Evolutionary conservation across 2,329 filamentous ascomycete species (phyloP).

Genomic region (Coleophoma crateriformis): DNA sequence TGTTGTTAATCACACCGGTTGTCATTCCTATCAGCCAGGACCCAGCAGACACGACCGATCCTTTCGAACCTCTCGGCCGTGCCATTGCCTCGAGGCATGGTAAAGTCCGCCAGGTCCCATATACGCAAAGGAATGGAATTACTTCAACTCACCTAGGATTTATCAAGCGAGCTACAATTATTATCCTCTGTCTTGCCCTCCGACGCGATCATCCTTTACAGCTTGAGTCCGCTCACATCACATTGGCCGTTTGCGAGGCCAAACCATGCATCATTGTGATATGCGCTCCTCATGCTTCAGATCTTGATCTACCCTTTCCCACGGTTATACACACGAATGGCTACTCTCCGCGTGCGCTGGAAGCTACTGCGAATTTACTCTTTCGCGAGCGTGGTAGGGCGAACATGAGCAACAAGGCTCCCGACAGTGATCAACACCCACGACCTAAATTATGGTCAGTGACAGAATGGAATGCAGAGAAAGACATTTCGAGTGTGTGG

Average conservation of each 20-base stretch:
- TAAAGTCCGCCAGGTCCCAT: conserved; percentile 66
- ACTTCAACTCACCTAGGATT: conserved; percentile 36
- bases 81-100: conserved; percentile 54
- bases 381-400: conserved; percentile 33
- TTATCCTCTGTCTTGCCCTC: conserved; percentile 41
- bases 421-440: background rate
- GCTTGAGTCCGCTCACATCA: conserved; percentile 40
- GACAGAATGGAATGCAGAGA: conserved; percentile 22
- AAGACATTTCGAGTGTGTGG: conserved; percentile 19
- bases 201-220: conserved; percentile 42
- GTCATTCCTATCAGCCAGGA: conserved; percentile 39
- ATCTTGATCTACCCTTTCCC: conserved; percentile 36
- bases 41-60: conserved; percentile 47
- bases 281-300: conserved; percentile 40
- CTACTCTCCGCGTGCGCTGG: conserved; percentile 41
- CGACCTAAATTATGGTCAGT: conserved; percentile 21
- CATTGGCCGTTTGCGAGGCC: conserved; percentile 34
- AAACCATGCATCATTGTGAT: conserved; percentile 47
- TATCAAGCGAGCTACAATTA: conserved; percentile 26
- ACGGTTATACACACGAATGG: conserved; percentile 45
- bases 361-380: conserved; percentile 44
- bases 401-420: background rate
- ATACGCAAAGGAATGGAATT: conserved; percentile 50
- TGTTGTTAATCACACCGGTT: conserved; percentile 57
- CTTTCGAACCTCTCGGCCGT: conserved; percentile 66